phyloP scores from a whole-genome alignment of 305 asterid species.

The Andrographis paniculata region DNA sequence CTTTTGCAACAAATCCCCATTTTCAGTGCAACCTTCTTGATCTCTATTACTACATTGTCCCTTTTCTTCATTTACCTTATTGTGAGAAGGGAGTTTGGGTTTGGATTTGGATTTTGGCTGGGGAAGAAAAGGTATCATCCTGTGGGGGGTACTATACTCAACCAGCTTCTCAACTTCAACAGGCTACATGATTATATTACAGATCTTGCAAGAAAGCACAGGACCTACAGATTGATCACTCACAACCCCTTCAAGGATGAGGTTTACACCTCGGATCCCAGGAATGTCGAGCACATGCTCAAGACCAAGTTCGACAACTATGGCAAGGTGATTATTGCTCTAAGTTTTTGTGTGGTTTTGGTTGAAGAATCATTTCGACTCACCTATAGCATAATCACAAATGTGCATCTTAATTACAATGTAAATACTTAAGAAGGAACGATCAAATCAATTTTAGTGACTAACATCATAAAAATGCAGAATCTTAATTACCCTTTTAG shows the following conservation, averaged over 20 bases:
- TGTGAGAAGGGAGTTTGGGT: constrained; percentile 2
- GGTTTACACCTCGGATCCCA: constrained; percentile 53
- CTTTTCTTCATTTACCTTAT: background rate
- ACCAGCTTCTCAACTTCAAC: constrained; percentile 44
- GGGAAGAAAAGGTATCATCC: constrained; percentile 44
- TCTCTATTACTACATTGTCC: background rate
- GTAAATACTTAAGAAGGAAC: too few relatives aligned
- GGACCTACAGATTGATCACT: constrained; percentile 40
- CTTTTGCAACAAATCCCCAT: background rate
- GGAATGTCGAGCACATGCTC: constrained; percentile 57
- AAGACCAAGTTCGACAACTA: constrained; percentile 60
- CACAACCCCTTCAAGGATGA: constrained; percentile 30
- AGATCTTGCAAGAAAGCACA: constrained; percentile 41
- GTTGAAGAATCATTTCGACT: too few relatives aligned
- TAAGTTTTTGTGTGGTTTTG: background rate
- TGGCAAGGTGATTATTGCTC: constrained; percentile 36
- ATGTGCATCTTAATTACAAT: too few relatives aligned
- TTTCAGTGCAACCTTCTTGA: background rate
- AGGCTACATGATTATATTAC: constrained; percentile 61
- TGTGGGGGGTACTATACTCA: constrained; percentile 37
- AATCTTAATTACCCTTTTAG: too few relatives aligned
- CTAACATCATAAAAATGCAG: too few relatives aligned
- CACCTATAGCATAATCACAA: too few relatives aligned
- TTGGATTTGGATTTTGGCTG: too few relatives aligned
- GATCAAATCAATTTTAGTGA: too few relatives aligned